A percentile compares a stretch with the other conserved stretches of the same genome.
Evolutionary conservation across 192 early-diverging fungal species (phyloP).

Genomic region (Coemansia sp.): DNA sequence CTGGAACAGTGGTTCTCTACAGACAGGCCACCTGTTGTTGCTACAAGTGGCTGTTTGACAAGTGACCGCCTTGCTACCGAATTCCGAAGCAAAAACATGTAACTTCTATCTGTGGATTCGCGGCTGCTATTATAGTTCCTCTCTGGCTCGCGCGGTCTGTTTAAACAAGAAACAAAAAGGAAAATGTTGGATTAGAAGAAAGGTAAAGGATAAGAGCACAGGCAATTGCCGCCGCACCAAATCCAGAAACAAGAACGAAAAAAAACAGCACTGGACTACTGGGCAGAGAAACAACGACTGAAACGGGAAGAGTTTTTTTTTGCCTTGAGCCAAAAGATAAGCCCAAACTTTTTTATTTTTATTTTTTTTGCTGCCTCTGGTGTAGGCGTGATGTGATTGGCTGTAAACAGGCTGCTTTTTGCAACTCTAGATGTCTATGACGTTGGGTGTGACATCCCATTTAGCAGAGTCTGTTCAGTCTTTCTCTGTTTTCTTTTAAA

Average conservation of each 20-base stretch:
- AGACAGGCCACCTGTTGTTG: background rate
- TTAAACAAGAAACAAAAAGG: too few species aligned
- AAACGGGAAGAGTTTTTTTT: background rate
- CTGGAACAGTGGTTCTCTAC: background rate
- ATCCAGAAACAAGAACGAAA: background rate
- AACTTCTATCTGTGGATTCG: background rate
- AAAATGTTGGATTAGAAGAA: background rate
- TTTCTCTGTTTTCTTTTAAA: background rate
- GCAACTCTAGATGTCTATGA: too few species aligned
- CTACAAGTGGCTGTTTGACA: background rate
- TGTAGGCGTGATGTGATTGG: too few species aligned
- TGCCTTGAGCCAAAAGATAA: too few species aligned
- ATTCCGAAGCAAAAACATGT: conserved; percentile 4
- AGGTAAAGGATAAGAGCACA: background rate
- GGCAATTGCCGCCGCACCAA: background rate
- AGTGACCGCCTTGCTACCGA: background rate
- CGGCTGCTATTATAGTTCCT: too few species aligned
- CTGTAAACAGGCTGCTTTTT: too few species aligned
- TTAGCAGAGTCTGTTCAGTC: too few species aligned
- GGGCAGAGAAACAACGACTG: background rate
- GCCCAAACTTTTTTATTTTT: too few species aligned
- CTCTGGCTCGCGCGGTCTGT: background rate
- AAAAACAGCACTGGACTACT: background rate
- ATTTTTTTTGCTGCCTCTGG: too few species aligned
- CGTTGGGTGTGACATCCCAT: too few species aligned